phyloP scores from a whole-genome alignment of 257 asterid genomes.

The Rehmannia glutinosa region DNA sequence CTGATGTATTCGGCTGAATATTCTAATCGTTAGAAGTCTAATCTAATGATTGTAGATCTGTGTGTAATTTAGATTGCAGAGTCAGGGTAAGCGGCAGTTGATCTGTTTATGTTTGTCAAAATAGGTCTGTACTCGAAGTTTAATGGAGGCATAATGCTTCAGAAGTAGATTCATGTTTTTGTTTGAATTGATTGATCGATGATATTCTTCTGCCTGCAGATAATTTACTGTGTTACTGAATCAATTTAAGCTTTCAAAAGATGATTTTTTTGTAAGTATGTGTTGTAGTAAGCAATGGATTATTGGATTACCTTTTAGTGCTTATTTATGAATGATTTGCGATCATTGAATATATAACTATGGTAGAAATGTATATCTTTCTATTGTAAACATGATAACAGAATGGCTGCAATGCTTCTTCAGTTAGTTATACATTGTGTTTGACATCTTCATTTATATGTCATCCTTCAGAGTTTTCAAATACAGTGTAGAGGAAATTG shows the following conservation, averaged over 20 bases:
- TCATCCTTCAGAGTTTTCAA: slow-evolving; percentile 72
- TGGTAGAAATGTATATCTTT: slow-evolving; percentile 4
- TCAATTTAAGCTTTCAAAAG: not conserved
- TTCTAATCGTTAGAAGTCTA: not conserved
- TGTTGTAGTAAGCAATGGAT: slow-evolving; percentile 1
- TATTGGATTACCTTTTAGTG: not conserved
- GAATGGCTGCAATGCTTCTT: slow-evolving; percentile 11
- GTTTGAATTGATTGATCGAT: not conserved
- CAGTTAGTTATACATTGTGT: not conserved
- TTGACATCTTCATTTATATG: slow-evolving; percentile 20
- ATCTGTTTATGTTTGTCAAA: not conserved
- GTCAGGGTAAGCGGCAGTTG: not conserved
- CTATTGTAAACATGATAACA: not conserved
- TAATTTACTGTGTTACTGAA: not conserved
- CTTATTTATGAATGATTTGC: slow-evolving; percentile 11
- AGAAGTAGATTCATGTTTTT: not conserved
- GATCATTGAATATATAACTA: not conserved
- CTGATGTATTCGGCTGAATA: not conserved
- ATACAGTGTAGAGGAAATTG: slow-evolving; percentile 55
- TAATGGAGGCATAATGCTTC: not conserved
- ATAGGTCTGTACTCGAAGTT: not conserved
- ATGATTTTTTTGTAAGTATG: not conserved
- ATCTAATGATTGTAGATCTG: not conserved
- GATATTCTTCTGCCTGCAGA: not conserved
- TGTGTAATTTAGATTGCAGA: not conserved